Evolutionary conservation across 345 rosid genomes (phyloP).

Genomic region (Syzygium oleosum): DNA sequence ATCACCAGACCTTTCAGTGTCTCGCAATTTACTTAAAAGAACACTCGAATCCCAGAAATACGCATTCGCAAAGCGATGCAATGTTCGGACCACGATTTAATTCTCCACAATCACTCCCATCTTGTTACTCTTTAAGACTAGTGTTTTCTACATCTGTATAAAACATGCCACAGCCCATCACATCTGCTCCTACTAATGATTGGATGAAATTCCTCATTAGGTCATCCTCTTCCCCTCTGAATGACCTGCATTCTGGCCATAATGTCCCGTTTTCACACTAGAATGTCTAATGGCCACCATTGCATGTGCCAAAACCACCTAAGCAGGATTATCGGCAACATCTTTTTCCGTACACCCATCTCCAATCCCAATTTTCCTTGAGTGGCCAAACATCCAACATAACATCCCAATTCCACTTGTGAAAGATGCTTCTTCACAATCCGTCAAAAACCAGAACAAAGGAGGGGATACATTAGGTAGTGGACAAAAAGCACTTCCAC

Average conservation of each 20-base stretch:
- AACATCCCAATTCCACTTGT: neutral
- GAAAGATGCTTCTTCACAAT: neutral
- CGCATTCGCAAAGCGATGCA: neutral
- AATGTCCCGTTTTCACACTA: neutral
- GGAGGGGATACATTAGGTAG: neutral
- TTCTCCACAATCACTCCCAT: neutral
- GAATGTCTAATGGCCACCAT: neutral
- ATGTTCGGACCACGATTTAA: neutral
- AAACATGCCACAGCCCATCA: neutral
- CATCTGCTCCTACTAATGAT: neutral
- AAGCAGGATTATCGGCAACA: neutral
- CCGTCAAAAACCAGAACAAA: neutral
- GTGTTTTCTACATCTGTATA: neutral
- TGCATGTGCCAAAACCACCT: neutral
- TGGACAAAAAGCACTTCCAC: neutral
- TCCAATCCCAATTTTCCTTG: neutral
- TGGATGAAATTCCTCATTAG: neutral
- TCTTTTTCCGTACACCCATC: neutral
- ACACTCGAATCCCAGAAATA: neutral
- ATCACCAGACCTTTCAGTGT: neutral
- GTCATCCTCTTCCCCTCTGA: neutral
- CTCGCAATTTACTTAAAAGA: neutral
- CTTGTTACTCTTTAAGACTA: neutral
- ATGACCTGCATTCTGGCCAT: neutral
- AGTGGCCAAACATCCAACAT: neutral